A percentile compares a stretch with the other conserved stretches of the same genome.
Conservation (phyloP, 495 filamentous ascomycete genomes). For the Tetracladium marchalianum region DNA sequence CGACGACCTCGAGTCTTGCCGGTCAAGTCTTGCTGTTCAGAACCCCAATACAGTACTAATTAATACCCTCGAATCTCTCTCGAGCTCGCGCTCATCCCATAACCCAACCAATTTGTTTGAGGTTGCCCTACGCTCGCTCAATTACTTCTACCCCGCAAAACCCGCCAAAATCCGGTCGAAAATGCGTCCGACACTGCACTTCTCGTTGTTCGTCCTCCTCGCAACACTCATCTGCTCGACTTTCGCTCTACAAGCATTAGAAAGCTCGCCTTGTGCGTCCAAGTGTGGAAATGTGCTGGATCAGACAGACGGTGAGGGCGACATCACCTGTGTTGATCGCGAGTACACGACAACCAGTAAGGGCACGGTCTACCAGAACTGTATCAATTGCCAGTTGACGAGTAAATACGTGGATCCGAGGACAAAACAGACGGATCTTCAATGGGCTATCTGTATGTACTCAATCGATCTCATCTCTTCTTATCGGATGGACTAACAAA, state of each 20-base stretch:
- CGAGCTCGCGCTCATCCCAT: not conserved
- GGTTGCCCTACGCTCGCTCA: not conserved
- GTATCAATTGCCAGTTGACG: conserved; percentile 47
- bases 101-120: not conserved
- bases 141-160: not conserved
- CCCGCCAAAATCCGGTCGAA: not conserved
- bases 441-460: conserved; percentile 52
- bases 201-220: conserved; percentile 9
- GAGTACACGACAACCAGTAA: conserved; percentile 30
- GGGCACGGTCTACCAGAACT: conserved; percentile 45
- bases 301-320: conserved; percentile 26
- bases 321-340: conserved; percentile 46
- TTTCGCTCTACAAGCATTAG: conserved; percentile 4
- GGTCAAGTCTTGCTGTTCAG: conserved; percentile 11
- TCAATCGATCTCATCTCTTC: not conserved
- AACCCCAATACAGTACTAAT: not conserved
- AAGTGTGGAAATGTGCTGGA: conserved; percentile 18
- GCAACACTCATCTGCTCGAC: not conserved
- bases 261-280: conserved; percentile 10
- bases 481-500: not conserved
- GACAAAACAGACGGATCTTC: conserved; percentile 42
- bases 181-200: conserved; percentile 4
- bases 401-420: conserved; percentile 38
- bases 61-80: not conserved
- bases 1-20: not conserved